Base-by-base conservation (phyloP, 345 rosid species). In the Excoecaria cochinchinensis region DNA sequence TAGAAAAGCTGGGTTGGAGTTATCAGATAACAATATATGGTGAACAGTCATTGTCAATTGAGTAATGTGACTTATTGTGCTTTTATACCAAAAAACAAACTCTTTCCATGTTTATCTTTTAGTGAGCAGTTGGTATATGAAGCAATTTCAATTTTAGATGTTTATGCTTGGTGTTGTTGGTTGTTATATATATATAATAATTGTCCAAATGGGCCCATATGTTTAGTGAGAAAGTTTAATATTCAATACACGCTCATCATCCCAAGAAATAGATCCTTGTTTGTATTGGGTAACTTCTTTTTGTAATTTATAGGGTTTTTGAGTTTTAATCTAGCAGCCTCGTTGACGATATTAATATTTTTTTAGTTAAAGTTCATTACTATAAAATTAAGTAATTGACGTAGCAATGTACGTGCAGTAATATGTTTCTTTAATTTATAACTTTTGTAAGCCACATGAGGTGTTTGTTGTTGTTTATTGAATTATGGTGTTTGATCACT, bases 81-180 rank as follows among this genome's bases (percentile, higher is more conserved):
- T 6, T 69, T 24, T 69, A 50, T 10, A 21, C 22, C 4, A 39
- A 17, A 19, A 47, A 47, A 47, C 9, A 19, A 25, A 48, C 77
- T 39, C 36, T 47, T 31, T 52, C 50, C 50, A 10, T 52, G 8
- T 39, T 21, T 64, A 2, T 65, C 38, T 64, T 74, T 50, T 38
- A 19, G 15, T 48, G 21, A 25, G 24, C 21, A 64, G 47, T 16
- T 50, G 72, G 22, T 14, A 67, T 16, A 1, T 50, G 42, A 24
- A 40, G 51, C 69, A 64, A 64, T 8, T 68, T 48, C 71, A 67
- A 47, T n/a, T 19, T 65, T 3, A 42, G 51, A 65, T 65, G 69
- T 40, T 60, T 64, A 3, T 40, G 10, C 31, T 31, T 31, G 40
- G 36, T 13, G 58, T 25, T 21, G 58, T 40, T 48, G 1, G 71